These are phyloP conservation scores for Ramalina intermedia DNA, from an alignment of 495 filamentous ascomycete species.

Conservation along the genomic window DNA sequence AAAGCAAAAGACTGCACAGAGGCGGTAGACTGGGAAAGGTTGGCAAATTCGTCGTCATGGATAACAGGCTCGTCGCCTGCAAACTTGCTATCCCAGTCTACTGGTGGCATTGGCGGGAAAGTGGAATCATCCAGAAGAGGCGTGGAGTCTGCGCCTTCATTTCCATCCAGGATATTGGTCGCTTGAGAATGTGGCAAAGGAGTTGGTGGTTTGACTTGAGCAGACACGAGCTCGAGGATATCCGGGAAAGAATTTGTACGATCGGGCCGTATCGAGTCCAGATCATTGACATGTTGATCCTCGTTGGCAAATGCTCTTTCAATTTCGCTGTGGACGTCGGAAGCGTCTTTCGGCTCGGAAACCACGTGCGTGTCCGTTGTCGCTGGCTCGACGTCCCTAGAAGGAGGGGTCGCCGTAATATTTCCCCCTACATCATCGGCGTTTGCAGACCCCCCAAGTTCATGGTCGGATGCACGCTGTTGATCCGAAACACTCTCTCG, in stretches of 20 bases:
- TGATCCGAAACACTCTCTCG: too few species aligned
- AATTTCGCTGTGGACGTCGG: background rate
- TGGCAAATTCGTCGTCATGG: conserved; percentile 9
- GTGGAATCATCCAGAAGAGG: background rate
- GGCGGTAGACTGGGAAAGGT: background rate
- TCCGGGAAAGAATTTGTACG: conserved; percentile 49
- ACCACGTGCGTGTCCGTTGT: too few species aligned
- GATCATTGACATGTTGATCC: background rate
- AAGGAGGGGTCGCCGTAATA: too few species aligned
- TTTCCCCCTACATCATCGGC: too few species aligned
- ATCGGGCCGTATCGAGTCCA: background rate
- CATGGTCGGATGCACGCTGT: too few species aligned
- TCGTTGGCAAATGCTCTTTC: background rate
- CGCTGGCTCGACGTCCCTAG: too few species aligned
- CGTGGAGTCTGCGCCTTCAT: conserved; percentile 14
- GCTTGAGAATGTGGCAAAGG: conserved; percentile 26
- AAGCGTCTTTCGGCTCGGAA: too few species aligned
- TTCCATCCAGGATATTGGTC: conserved; percentile 27
- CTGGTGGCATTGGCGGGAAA: background rate
- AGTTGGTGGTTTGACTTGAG: conserved; percentile 10
- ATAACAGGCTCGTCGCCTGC: background rate
- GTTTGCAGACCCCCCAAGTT: too few species aligned
- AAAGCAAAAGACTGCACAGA: background rate
- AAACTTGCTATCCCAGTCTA: background rate
- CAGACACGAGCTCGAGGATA: conserved; percentile 28